phyloP scores from a whole-genome alignment of 441 rosid species.

The Francoa sonchifolia region DNA sequence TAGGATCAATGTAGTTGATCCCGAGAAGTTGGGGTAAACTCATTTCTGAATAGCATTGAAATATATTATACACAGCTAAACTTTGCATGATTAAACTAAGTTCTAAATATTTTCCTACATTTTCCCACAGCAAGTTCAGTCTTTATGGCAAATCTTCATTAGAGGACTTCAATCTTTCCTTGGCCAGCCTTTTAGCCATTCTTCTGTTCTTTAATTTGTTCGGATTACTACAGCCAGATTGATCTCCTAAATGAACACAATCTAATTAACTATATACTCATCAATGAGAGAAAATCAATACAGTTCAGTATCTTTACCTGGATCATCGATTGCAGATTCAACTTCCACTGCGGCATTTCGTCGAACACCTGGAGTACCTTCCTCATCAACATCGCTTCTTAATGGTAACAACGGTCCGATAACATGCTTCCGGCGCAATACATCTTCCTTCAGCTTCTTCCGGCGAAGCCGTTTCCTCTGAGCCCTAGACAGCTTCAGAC shows the following conservation, averaged over 20 bases:
- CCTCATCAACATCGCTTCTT: not conserved
- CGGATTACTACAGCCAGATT: slow-evolving; percentile 14
- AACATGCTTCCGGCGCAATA: slow-evolving; percentile 26
- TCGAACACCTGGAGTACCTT: slow-evolving; percentile 33
- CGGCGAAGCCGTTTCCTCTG: slow-evolving; percentile 63
- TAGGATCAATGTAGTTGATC: no score
- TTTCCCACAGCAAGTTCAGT: no score
- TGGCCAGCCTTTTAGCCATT: slow-evolving; percentile 38
- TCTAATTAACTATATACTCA: not conserved
- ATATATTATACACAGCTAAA: no score
- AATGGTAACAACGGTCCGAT: slow-evolving; percentile 56
- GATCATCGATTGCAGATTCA: slow-evolving; percentile 3
- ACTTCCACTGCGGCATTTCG: slow-evolving; percentile 26
- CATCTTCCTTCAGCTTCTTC: slow-evolving; percentile 55
- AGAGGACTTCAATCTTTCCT: slow-evolving; percentile 16
- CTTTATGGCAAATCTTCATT: no score
- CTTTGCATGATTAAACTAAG: no score
- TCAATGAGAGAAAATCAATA: not conserved
- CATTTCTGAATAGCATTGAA: no score
- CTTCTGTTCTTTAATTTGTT: slow-evolving; percentile 39
- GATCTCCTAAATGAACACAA: slow-evolving; percentile 15
- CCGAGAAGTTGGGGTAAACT: no score
- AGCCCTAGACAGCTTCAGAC: slow-evolving; percentile 39
- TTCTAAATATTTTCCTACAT: no score
- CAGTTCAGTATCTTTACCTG: slow-evolving; percentile 3